Evolutionary conservation across 257 asterid species (phyloP).

Genomic region (Buddleja alternifolia): DNA sequence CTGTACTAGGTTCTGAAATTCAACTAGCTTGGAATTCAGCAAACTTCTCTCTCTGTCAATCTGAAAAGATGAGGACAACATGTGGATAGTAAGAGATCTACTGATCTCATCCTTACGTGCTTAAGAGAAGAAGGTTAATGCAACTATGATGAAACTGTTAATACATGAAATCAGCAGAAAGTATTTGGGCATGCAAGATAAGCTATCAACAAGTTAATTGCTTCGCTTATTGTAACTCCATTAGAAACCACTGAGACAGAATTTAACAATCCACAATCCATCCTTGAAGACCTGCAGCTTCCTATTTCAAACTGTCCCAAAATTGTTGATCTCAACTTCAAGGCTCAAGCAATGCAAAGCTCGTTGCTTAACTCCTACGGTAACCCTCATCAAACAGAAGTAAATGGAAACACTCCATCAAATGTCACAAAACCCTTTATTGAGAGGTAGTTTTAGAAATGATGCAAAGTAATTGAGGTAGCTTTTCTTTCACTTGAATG

Average conservation of each 20-base stretch:
- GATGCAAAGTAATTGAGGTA: too few species aligned
- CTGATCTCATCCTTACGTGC: conserved; percentile 1
- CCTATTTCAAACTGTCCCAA: too few species aligned
- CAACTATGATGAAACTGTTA: conserved; percentile 24
- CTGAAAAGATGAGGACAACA: conserved; percentile 47
- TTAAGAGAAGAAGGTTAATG: conserved; percentile 18
- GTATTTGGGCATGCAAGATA: neutral
- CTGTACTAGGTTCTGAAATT: conserved; percentile 68
- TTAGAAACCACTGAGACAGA: conserved; percentile 10
- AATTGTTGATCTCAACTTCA: too few species aligned
- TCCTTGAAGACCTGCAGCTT: too few species aligned
- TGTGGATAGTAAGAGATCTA: conserved; percentile 26
- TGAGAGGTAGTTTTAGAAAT: too few species aligned
- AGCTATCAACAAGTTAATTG: neutral
- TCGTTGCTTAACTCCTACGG: too few species aligned
- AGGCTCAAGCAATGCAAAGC: too few species aligned
- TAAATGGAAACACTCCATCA: too few species aligned
- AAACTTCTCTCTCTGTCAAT: conserved; percentile 78
- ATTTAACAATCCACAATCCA: neutral
- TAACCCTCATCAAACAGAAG: too few species aligned
- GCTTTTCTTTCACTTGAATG: too few species aligned
- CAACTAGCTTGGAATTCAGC: conserved; percentile 64
- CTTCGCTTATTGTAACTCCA: neutral
- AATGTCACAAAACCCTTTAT: too few species aligned
- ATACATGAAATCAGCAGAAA: neutral